Evolutionary conservation across 495 filamentous ascomycete genomes (phyloP).

Genomic region (Aspergillus conjunctus): DNA sequence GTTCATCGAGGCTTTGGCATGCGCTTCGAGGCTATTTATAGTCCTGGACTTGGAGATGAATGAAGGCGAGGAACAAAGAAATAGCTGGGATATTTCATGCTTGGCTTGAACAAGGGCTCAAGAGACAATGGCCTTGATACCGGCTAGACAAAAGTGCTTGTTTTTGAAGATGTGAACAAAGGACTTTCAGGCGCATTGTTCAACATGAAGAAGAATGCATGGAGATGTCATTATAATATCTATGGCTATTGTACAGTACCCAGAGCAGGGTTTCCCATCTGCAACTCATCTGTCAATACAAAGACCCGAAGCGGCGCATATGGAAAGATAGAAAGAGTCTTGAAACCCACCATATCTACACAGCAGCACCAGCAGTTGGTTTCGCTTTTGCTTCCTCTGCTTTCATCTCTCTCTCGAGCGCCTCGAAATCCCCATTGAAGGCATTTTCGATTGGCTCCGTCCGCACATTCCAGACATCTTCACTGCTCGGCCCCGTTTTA

Average conservation of each 20-base stretch:
- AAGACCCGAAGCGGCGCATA: not conserved
- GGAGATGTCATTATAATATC: slow-evolving; percentile 9
- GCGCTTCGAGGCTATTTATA: not conserved
- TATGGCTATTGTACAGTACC: slow-evolving; percentile 15
- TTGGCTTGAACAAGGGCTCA: not conserved
- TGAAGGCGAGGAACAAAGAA: not conserved
- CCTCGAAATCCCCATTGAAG: slow-evolving; percentile 63
- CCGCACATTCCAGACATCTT: slow-evolving; percentile 88
- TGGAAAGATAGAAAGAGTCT: not conserved
- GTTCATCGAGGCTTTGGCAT: not conserved
- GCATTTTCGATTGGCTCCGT: slow-evolving; percentile 49
- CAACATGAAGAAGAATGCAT: not conserved
- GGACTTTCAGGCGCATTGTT: not conserved
- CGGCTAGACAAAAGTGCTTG: not conserved
- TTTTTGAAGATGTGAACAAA: not conserved
- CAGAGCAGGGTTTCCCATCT: slow-evolving; percentile 13
- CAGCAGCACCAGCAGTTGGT: not conserved
- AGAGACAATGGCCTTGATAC: not conserved
- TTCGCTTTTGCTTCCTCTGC: slow-evolving; percentile 36
- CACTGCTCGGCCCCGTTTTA: slow-evolving; percentile 73
- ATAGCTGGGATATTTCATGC: not conserved
- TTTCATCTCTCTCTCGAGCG: slow-evolving; percentile 55
- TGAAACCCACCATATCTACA: slow-evolving; percentile 2
- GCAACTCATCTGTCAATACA: not conserved
- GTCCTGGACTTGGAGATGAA: not conserved